Base-by-base conservation (phyloP, 768 basidiomycete species). In the Amanita muscaria region DNA sequence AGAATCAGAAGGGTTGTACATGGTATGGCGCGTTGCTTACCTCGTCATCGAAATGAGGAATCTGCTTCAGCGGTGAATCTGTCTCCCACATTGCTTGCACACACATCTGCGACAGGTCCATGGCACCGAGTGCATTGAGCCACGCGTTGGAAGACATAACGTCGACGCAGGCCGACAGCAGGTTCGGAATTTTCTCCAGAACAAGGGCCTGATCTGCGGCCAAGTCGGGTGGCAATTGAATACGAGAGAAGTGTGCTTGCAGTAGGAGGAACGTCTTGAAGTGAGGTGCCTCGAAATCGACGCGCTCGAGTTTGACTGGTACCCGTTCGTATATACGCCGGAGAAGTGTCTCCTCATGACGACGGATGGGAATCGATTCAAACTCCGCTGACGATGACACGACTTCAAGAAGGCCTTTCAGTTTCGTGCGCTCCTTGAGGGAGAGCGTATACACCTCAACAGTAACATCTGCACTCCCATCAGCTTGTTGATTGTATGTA, bases 51-150 rank as follows among this genome's bases (percentile, higher is more conserved):
- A 98, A 99, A 64, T 96, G 92, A 8, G 96, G 96, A 33, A 99
- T 84, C 61, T 99, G 94, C 58, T 88, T 91, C 53, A 98, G 64
- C 0, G 93, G 92, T 29, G 88, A 91, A 62, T 99, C 96, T 8
- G 81, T 84, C 59, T 99, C 94, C 96, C 96, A 98, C 64, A 94
- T 81, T 0, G 87, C 91, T 61, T 98, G 96, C 4, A 97, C 89
- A 62, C 90, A 93, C 94, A 98, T 98, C 63, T 98, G 96, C 7
- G 88, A 88, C 37, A 98, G 64, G 63, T 99, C 94, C 96, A 98
- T 98, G 0, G 93, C 93, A 24, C 91, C 88, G 18, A 97, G 65
- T 0, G 94, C 96, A 56, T 81, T 93, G 55, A 98, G 63, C 86
- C 86, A 94, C 1, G 88, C 91, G 56, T 96, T 97, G 27, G 89